These are phyloP conservation scores for Porphyra umbilicalis DNA, from an alignment of 31 red algal genomes.

Conservation along the genomic window DNA sequence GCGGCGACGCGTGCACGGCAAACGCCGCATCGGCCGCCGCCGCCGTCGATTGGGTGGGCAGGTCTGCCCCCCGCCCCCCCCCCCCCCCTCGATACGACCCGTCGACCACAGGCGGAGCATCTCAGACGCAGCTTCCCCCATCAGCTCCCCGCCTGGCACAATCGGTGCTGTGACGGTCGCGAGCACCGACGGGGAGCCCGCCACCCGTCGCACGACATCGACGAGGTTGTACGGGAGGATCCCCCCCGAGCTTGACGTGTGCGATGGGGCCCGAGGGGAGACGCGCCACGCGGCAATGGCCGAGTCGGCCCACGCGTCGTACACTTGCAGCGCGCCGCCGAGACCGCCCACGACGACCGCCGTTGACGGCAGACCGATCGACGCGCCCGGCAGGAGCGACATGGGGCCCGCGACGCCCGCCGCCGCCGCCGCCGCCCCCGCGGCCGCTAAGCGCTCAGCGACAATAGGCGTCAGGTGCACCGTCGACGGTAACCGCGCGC, in stretches of 20 bases:
- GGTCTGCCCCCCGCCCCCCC: background rate
- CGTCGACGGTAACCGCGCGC: too few relatives aligned
- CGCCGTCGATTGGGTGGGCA: too few relatives aligned
- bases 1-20: background rate
- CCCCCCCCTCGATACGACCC: background rate
- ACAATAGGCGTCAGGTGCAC: background rate
- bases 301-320: conserved; percentile 31
- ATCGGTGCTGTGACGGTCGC: background rate
- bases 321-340: conserved; percentile 28
- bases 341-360: conserved; percentile 19
- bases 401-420: background rate
- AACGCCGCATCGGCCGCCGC: background rate
- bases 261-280: conserved; percentile 4
- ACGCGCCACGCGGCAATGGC: conserved; percentile 21
- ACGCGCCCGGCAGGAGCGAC: background rate
- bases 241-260: background rate
- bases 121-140: background rate
- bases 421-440: background rate
- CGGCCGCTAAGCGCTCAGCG: background rate
- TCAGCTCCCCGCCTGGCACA: background rate
- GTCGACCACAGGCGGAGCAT: background rate
- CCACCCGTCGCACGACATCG: background rate
- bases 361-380: background rate
- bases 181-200: background rate
- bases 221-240: background rate